phyloP scores from a whole-genome alignment of 306 rosid genomes.

The Hippophae gyantsensis region DNA sequence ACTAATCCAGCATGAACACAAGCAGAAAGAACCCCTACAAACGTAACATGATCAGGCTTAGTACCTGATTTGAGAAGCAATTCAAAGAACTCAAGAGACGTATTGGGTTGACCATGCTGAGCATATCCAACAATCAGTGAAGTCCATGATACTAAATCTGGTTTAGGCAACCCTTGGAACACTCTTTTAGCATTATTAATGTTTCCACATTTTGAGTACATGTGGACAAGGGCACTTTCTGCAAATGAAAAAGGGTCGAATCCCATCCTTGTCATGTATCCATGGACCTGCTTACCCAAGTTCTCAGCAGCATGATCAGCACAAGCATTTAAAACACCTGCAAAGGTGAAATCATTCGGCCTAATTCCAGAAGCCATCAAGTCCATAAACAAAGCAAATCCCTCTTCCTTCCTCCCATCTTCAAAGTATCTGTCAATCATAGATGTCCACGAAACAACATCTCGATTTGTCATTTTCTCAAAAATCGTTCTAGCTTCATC shows the following conservation, averaged over 20 bases:
- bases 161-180: conserved; percentile 38
- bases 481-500: conserved; percentile 50
- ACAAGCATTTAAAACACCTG: conserved; percentile 54
- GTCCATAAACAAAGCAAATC: conserved; percentile 42
- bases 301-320: conserved; percentile 50
- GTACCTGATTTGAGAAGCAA: conserved; percentile 43
- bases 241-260: conserved; percentile 44
- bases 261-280: conserved; percentile 46
- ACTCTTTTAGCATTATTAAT: conserved; percentile 40
- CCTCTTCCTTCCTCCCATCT: conserved; percentile 55
- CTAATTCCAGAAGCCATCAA: conserved; percentile 34
- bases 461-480: conserved; percentile 36
- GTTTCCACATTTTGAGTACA: conserved; percentile 61
- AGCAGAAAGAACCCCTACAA: conserved; percentile 62
- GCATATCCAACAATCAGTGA: conserved; percentile 58
- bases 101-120: conserved; percentile 50
- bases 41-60: conserved; percentile 48
- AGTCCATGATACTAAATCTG: conserved; percentile 64
- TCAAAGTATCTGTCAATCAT: conserved; percentile 53
- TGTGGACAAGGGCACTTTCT: conserved; percentile 49
- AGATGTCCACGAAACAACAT: conserved; percentile 55
- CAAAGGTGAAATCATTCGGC: conserved; percentile 61
- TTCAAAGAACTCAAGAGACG: conserved; percentile 50
- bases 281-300: conserved; percentile 52
- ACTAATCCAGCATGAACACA: conserved; percentile 62